Evolutionary conservation across 331 rosid genomes (phyloP).

Genomic region (Quercus tomentella): DNA sequence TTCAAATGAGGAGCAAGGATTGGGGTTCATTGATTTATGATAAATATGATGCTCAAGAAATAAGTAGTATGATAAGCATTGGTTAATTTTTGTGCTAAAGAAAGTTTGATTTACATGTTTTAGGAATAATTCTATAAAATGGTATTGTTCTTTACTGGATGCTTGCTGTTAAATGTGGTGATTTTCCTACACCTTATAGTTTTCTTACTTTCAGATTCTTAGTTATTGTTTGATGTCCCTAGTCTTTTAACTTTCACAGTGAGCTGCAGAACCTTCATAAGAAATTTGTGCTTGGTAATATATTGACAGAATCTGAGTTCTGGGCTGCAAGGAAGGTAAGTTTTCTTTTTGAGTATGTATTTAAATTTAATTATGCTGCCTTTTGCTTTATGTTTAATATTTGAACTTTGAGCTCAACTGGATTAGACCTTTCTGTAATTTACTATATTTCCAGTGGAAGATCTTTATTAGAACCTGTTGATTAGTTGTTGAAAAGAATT

Average conservation of each 20-base stretch:
- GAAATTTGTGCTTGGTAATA: conserved; percentile 72
- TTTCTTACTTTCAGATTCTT: not conserved
- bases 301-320: conserved; percentile 91
- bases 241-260: conserved; percentile 41
- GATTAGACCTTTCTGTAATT: not conserved
- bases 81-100: too few relatives aligned
- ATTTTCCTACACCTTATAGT: too few relatives aligned
- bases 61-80: too few relatives aligned
- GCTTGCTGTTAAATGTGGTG: too few relatives aligned
- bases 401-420: conserved; percentile 13
- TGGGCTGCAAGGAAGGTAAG: conserved; percentile 91
- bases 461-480: not conserved
- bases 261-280: conserved; percentile 85
- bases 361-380: not conserved
- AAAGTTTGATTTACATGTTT: too few relatives aligned
- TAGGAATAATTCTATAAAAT: too few relatives aligned
- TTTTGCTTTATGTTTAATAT: not conserved
- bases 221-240: not conserved
- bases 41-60: too few relatives aligned
- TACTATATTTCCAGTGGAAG: not conserved
- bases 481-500: not conserved
- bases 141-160: too few relatives aligned
- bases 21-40: too few relatives aligned
- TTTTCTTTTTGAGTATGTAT: conserved; percentile 2
- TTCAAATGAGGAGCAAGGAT: too few relatives aligned